Conservation (phyloP, 2,329 filamentous ascomycete genomes). For the Zymoseptoria pseudotritici region DNA sequence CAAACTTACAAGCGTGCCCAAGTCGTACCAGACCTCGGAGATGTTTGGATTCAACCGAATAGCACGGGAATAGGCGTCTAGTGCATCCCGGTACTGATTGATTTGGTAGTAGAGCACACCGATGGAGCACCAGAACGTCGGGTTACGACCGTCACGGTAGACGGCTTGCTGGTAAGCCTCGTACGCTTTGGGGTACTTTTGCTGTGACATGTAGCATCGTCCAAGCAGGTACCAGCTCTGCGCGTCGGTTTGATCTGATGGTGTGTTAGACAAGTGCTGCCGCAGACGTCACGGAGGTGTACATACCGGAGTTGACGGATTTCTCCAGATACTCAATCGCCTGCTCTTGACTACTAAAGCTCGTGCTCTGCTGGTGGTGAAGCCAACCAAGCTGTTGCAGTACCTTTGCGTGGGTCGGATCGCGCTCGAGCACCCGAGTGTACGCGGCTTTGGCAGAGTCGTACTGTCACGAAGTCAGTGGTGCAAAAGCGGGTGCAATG, state of each 20-base stretch:
- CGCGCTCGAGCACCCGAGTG: conserved; percentile 82
- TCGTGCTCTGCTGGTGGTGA: conserved; percentile 90
- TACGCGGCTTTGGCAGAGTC: conserved; percentile 90
- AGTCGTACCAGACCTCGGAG: conserved; percentile 97
- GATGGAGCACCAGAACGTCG: conserved; percentile 99
- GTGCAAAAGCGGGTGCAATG: background rate
- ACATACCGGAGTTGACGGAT: conserved; percentile 81
- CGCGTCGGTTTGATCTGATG: conserved; percentile 78
- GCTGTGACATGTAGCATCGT: conserved; percentile 97
- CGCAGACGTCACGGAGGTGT: conserved; percentile 6
- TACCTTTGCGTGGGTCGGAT: conserved; percentile 95
- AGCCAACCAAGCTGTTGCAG: conserved; percentile 96
- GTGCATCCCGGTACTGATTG: conserved; percentile 95
- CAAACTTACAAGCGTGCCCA: conserved; percentile 78
- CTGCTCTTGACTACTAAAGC: conserved; percentile 85
- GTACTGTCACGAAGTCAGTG: conserved; percentile 53
- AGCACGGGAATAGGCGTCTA: conserved; percentile 94
- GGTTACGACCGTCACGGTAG: conserved; percentile 93
- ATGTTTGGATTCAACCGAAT: conserved; percentile 97
- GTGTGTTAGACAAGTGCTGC: conserved; percentile 17
- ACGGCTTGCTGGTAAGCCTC: conserved; percentile 98
- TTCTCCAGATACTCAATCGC: conserved; percentile 97
- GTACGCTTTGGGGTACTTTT: conserved; percentile 97
- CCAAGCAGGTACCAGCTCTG: conserved; percentile 98
- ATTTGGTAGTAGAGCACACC: conserved; percentile 99